These are phyloP conservation scores for Boletus reticulatus DNA, from an alignment of 768 basidiomycete genomes.

Conservation along the genomic window DNA sequence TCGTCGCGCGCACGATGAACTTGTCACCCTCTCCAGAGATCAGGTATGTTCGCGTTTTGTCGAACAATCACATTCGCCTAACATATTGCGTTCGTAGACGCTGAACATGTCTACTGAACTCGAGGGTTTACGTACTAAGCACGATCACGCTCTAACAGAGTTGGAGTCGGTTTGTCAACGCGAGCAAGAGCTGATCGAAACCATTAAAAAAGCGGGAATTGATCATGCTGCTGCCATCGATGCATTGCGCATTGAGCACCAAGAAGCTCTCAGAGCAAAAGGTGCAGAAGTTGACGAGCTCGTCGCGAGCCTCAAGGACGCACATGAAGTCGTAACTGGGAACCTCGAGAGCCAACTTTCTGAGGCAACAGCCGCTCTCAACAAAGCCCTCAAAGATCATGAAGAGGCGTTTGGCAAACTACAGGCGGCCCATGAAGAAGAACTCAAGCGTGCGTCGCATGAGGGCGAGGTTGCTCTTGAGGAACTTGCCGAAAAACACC, in stretches of 20 bases:
- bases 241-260: constrained; percentile 44
- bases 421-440: constrained; percentile 49
- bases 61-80: neutral
- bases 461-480: constrained; percentile 53
- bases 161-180: constrained; percentile 57
- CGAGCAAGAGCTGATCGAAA: constrained; percentile 52
- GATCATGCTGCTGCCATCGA: constrained; percentile 51
- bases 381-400: constrained; percentile 55
- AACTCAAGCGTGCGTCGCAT: constrained; percentile 49
- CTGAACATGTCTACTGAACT: constrained; percentile 88
- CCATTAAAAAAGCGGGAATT: constrained; percentile 48
- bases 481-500: constrained; percentile 52
- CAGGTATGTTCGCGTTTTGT: constrained; percentile 52
- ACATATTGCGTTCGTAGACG: constrained; percentile 42
- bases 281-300: constrained; percentile 41
- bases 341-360: constrained; percentile 45
- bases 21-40: constrained; percentile 77
- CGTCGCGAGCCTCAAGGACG: constrained; percentile 46
- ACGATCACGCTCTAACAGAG: constrained; percentile 48
- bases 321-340: constrained; percentile 42
- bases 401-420: constrained; percentile 60
- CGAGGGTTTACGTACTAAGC: constrained; percentile 65
- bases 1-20: constrained; percentile 77
- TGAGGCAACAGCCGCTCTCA: constrained; percentile 39
- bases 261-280: constrained; percentile 41